Evolutionary conservation across 192 early-diverging fungal species (phyloP), one percentile per base, ranked within the genome.

Genomic region (Umbelopsis vinacea): DNA sequence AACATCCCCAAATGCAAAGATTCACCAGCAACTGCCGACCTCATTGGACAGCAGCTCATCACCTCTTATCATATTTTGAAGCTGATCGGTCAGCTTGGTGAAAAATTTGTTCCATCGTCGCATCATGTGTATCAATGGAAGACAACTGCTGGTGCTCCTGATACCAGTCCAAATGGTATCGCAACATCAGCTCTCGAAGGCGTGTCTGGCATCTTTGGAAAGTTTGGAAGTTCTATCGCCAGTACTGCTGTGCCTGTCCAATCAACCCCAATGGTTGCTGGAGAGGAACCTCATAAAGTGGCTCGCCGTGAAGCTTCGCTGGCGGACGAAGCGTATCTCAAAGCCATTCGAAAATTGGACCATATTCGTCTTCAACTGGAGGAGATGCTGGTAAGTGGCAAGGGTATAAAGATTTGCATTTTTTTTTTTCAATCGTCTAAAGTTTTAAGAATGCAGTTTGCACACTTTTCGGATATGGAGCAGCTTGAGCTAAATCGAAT

Each of bases 101-200:
- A 86, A 71, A 87, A 86, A 76, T 93, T 93, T 77, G 73, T 87
- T 63, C 81, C 89, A 35, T 83, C 77, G 8, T 66, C 89, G 29
- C 82, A 83, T 38, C 81, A 86, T 26, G 88, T 87, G 76, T 93
- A 91, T 77, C 92, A 93, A 74, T 93, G 91, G 91, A 85, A 89
- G 55, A 63, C 29, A 12, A 37, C 33, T 3, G 11, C 19, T 12
- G 19, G 0, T 19, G 33, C 57, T 12, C 57, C 57, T 29, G 57
- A 63, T 7, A 19, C 33, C 10, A 35, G 11, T 33, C 3, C 29
- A 29, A 63, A 63, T 37, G 57, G 29, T 37, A 80, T 85, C 37
- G 70, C 71, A 66, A 21, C 46, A 12, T 46, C 50, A 9, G 54
- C 71, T 2, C 54, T 63, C 14, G 29, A 63, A 46, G 71, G 63